phyloP scores from a whole-genome alignment of 2,329 filamentous ascomycete species.

The Paecilomyces niveus region DNA sequence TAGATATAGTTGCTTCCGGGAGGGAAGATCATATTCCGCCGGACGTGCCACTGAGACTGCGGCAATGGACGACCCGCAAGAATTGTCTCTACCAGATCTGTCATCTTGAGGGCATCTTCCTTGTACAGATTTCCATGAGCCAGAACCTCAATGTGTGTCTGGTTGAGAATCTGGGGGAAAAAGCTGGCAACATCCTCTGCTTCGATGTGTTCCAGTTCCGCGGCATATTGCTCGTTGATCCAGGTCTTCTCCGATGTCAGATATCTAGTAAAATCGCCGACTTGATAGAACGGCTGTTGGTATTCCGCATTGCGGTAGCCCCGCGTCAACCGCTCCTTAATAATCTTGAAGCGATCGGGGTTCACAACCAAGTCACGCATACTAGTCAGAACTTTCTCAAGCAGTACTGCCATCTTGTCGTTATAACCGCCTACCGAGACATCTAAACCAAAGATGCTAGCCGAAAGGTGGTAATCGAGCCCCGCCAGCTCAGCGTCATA shows the following conservation, averaged over 20 bases:
- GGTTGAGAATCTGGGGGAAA: slow-evolving; percentile 70
- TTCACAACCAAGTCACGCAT: slow-evolving; percentile 79
- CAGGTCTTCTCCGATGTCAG: slow-evolving; percentile 70
- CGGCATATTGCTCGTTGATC: slow-evolving; percentile 70
- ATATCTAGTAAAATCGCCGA: slow-evolving; percentile 75
- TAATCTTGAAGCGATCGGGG: slow-evolving; percentile 81
- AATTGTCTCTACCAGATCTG: slow-evolving; percentile 70
- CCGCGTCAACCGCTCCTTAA: slow-evolving; percentile 75
- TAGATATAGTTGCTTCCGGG: slow-evolving; percentile 78
- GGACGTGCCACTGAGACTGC: slow-evolving; percentile 69
- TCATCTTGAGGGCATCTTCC: slow-evolving; percentile 81
- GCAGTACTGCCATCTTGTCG: slow-evolving; percentile 83
- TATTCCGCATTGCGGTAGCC: slow-evolving; percentile 81
- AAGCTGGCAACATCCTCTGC: slow-evolving; percentile 68
- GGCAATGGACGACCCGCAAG: slow-evolving; percentile 69
- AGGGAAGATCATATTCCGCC: slow-evolving; percentile 69
- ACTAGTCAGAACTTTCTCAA: slow-evolving; percentile 80
- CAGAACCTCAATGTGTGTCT: slow-evolving; percentile 81
- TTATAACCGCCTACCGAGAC: slow-evolving; percentile 86
- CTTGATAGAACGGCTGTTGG: slow-evolving; percentile 81
- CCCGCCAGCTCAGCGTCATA: slow-evolving; percentile 95
- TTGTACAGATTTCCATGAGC: slow-evolving; percentile 91
- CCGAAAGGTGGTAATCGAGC: slow-evolving; percentile 70
- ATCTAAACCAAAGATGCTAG: slow-evolving; percentile 66
- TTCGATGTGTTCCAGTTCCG: slow-evolving; percentile 68